Base-by-base conservation (phyloP, 495 filamentous ascomycete species). In the Penicillium ochrochloron region DNA sequence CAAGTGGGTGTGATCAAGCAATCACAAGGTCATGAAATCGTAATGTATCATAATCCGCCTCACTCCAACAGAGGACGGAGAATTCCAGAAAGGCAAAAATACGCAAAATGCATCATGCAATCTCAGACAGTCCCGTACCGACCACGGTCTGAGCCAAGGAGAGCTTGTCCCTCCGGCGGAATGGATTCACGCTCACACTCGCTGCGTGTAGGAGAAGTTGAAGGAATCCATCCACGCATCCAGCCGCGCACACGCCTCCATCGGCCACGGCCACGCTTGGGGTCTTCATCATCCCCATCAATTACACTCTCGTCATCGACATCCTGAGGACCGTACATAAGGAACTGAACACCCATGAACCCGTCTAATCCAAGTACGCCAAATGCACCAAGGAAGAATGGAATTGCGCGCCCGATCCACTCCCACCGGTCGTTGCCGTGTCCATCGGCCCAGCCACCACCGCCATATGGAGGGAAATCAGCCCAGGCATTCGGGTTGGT, bases 301-400 rank as follows among this genome's bases (percentile, higher is more conserved):
- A 66, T 56, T 27, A 67, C 63, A 44, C 64, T 73, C 57, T 62
- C 66, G 35, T 63, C 63, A 66, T 71, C 62, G 53, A 67, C 70
- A 17, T 73, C 75, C 3, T 66, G 68, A 19, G 83, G 77, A 0
- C 86, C 86, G 68, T 84, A 90, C 68, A 82, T 75, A 57, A 86
- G 73, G 68, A 89, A 92, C 65, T 92, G 89, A 55, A 88, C 69
- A 0, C 86, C 88, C 66, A 92, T 84, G 21, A 80, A 83, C 0
- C 84, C 88, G 76, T 92, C 89, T 63, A 91, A 71, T 10, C 77
- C 80, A 14, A 92, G 75, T 27, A 92, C 90, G 10, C 90, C 89
- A 23, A 87, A 88, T 3, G 89, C 88, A 12, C 89, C 89, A 2
- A 92, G 78, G 73, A 88, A 92, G 71, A 92, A 92, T 1, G 89